Percentiles rank a stretch among this genome's conserved stretches.
phyloP scores from a whole-genome alignment of 306 rosid species.

The Datisca glomerata region DNA sequence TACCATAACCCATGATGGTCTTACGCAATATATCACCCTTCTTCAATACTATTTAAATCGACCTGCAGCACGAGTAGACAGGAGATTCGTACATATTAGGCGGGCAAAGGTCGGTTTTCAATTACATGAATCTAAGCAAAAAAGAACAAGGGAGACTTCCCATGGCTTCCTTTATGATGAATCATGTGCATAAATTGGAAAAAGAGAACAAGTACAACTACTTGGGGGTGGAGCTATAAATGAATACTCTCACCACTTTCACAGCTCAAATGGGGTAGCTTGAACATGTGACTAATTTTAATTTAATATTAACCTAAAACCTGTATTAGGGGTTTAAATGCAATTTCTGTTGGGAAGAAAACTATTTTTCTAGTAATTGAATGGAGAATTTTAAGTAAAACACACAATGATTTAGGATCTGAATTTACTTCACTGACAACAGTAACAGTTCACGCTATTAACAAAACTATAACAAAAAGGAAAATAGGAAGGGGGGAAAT shows the following conservation, averaged over 20 bases:
- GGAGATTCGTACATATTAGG: constrained; percentile 10
- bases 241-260: constrained; percentile 16
- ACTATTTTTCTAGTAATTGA: no score
- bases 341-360: not conserved
- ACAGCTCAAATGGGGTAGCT: constrained; percentile 17
- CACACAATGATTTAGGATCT: no score
- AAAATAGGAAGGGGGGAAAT: no score
- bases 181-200: constrained; percentile 35
- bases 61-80: constrained; percentile 1
- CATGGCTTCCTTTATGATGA: constrained; percentile 19
- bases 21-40: constrained; percentile 9
- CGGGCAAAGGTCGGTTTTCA: constrained; percentile 5
- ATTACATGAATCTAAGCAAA: constrained; percentile 24
- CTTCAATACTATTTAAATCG: constrained; percentile 13
- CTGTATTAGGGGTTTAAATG: constrained; percentile 5
- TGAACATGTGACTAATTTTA: constrained; percentile 20
- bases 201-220: constrained; percentile 9
- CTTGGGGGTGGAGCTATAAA: constrained; percentile 27
- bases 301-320: constrained; percentile 3
- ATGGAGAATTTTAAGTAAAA: no score
- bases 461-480: no score
- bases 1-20: constrained; percentile 46
- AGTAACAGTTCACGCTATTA: no score
- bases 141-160: constrained; percentile 7
- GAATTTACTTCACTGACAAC: no score